Percentiles rank a stretch among this genome's conserved stretches.
phyloP scores from a whole-genome alignment of 768 basidiomycete genomes.

The Daedalea quercina region DNA sequence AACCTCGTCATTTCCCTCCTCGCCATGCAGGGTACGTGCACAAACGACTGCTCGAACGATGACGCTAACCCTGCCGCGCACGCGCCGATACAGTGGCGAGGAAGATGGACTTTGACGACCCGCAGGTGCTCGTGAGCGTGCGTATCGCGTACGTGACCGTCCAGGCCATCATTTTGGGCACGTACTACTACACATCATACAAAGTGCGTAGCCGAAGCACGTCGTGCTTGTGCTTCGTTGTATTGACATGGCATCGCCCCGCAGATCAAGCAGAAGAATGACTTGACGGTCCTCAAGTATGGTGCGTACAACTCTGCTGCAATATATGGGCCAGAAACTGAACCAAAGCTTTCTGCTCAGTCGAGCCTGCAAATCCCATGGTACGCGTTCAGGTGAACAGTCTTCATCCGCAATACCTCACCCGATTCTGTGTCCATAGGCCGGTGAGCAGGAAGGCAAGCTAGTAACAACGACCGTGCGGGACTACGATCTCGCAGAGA shows the following conservation, averaged over 20 bases:
- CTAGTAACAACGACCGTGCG: slow-evolving; percentile 87
- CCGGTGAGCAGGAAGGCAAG: slow-evolving; percentile 47
- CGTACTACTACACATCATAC: slow-evolving; percentile 77
- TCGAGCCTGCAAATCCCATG: slow-evolving; percentile 73
- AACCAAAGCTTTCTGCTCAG: slow-evolving; percentile 30
- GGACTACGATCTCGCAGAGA: slow-evolving; percentile 91
- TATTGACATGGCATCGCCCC: neutral
- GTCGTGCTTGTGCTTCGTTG: neutral
- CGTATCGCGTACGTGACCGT: slow-evolving; percentile 76
- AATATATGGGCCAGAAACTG: neutral
- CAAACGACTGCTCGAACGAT: neutral
- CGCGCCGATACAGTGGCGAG: slow-evolving; percentile 59
- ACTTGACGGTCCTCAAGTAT: slow-evolving; percentile 94
- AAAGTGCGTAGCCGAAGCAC: slow-evolving; percentile 39
- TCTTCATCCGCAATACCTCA: neutral
- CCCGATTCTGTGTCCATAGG: too few species aligned
- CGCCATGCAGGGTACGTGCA: slow-evolving; percentile 74
- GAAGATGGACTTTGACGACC: slow-evolving; percentile 87
- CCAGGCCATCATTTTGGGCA: slow-evolving; percentile 62
- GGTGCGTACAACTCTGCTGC: slow-evolving; percentile 39
- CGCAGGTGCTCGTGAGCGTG: slow-evolving; percentile 72
- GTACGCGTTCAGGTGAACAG: slow-evolving; percentile 30
- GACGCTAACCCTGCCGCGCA: neutral
- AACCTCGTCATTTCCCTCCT: slow-evolving; percentile 88
- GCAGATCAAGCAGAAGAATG: slow-evolving; percentile 92